Base-by-base conservation (phyloP, 257 asterid species). In the Echites panduratus region DNA sequence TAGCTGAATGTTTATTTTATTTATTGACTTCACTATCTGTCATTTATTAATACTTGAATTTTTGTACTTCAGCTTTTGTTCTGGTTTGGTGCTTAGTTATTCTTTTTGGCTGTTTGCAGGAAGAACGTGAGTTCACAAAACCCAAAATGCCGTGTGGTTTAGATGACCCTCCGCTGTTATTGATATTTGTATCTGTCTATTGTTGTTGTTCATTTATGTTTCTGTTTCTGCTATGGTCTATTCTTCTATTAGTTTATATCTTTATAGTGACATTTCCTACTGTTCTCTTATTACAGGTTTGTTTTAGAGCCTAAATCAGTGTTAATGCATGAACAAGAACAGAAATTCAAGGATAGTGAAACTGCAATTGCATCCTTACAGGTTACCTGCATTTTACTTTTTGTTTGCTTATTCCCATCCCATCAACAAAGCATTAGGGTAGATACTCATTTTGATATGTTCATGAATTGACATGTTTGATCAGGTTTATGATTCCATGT, bases 311-410 rank as follows among this genome's bases (percentile, higher is more conserved):
- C 97, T 70, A 89, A 86, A 62, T 68, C 95, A 50, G 80, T 86
- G 79, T 84, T 93, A 80, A 87, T 93, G 96, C 92, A 85, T 77
- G 97, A 93, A 70, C 94, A 82, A 78, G 93, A 88, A 58, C 85
- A 81, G 58, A 93, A 88, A 88, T 79, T 87, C 58, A 89, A 89
- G 87, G 96, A 89, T 57, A 88, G 97, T 82, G 98, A 91, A 76
- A 71, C 84, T 74, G 85, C 96, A 78, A 83, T 93, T 75, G 81
- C 86, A 66, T 76, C 96, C 72, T 76, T 93, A 87, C 92, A 84
- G 98, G 97, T 93, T 48, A 75, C 19, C 79, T 81, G 13, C 73
- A 4, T 66, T 67, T 56, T 22, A 26, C 38, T 52, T 63, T n/a
- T 76, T 45, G 11, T 45, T n/a, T 43, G 17, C 32, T 66, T n/a